Evolutionary conservation across 768 basidiomycete genomes (phyloP).

Genomic region (Phaeolepiota aurea): DNA sequence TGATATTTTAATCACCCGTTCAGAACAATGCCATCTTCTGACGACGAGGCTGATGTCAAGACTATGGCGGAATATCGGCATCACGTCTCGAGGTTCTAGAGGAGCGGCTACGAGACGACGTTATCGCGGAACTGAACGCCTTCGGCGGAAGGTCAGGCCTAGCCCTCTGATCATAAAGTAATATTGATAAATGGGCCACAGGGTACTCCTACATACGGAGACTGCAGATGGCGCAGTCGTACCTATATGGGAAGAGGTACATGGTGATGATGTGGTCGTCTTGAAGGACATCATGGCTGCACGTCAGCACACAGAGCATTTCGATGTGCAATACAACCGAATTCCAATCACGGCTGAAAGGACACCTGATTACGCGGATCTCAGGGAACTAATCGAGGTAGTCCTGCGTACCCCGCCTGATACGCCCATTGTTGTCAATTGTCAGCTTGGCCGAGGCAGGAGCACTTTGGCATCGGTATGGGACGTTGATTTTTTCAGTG

Average conservation of each 20-base stretch:
- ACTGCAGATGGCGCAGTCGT: constrained; percentile 79
- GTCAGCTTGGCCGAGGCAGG: constrained; percentile 88
- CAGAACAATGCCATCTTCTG: no score
- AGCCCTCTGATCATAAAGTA: background rate
- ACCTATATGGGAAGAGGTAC: constrained; percentile 92
- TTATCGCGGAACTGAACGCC: constrained; percentile 69
- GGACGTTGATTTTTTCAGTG: constrained; percentile 1
- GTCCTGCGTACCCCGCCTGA: constrained; percentile 60
- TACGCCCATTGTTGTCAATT: constrained; percentile 88
- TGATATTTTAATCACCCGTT: background rate
- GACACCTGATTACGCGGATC: constrained; percentile 65
- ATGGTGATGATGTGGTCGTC: constrained; percentile 60
- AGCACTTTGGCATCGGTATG: constrained; percentile 85
- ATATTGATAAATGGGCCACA: constrained; percentile 14
- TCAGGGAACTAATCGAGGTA: constrained; percentile 72
- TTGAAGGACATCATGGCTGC: constrained; percentile 84
- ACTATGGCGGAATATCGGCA: constrained; percentile 93
- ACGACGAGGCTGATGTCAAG: constrained; percentile 35
- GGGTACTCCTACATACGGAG: constrained; percentile 86
- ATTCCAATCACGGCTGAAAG: constrained; percentile 92
- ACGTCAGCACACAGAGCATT: constrained; percentile 32
- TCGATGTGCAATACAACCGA: constrained; percentile 70
- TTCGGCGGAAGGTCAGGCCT: constrained; percentile 71
- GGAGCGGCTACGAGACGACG: constrained; percentile 82
- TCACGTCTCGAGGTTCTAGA: constrained; percentile 85